Evolutionary conservation across 2,329 filamentous ascomycete species (phyloP).

Genomic region (Pseudopyrenochaeta lycopersici): DNA sequence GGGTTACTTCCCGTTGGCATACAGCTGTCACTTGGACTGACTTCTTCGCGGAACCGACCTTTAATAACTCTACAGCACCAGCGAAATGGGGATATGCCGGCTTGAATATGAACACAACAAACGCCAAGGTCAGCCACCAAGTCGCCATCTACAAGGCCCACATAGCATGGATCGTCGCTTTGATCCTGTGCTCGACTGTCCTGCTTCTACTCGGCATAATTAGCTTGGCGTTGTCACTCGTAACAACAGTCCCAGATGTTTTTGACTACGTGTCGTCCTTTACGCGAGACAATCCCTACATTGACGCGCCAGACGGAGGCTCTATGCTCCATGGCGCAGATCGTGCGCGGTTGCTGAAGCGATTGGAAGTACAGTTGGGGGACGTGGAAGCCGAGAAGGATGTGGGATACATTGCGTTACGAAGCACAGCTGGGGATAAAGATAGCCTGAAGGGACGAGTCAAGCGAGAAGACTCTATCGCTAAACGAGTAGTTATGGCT

Average conservation of each 20-base stretch:
- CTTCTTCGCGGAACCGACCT: no score
- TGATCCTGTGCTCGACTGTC: background rate
- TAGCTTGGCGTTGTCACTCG: background rate
- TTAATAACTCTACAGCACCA: no score
- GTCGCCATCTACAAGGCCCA: constrained; percentile 4
- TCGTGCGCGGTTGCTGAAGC: constrained; percentile 24
- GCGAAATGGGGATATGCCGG: no score
- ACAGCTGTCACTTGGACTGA: no score
- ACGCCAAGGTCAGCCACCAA: background rate
- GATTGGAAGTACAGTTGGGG: constrained; percentile 23
- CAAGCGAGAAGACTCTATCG: no score
- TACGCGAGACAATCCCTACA: constrained; percentile 32
- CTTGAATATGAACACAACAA: constrained; percentile 1
- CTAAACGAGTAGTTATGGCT: no score
- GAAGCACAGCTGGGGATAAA: background rate
- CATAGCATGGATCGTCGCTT: background rate
- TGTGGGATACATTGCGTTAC: constrained; percentile 29
- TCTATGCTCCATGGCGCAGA: constrained; percentile 22
- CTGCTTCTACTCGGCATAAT: constrained; percentile 3
- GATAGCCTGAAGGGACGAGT: no score
- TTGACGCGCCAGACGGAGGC: constrained; percentile 19
- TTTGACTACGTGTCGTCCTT: constrained; percentile 29
- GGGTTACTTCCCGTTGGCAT: no score
- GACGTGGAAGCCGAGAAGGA: constrained; percentile 21
- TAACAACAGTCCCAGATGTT: constrained; percentile 26